A percentile compares a stretch with the other conserved stretches of the same genome.
These are phyloP conservation scores for Chiua virens DNA, from an alignment of 768 basidiomycete genomes.

Conservation along the genomic window DNA sequence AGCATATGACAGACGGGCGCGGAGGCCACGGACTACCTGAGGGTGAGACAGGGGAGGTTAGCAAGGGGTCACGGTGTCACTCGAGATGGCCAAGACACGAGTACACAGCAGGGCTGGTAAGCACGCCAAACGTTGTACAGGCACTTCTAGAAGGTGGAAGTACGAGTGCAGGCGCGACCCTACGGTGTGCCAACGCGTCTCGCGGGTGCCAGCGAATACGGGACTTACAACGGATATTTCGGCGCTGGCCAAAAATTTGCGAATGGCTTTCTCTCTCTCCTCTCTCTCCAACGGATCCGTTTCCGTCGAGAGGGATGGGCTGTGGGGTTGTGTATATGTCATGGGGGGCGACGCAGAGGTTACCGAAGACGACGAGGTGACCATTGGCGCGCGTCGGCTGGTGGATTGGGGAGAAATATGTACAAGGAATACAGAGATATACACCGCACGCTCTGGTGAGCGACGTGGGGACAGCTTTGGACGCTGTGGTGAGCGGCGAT, in stretches of 20 bases:
- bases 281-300: constrained; percentile 49
- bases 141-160: constrained; percentile 3
- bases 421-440: constrained; percentile 17
- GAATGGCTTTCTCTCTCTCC: constrained; percentile 63
- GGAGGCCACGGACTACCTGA: constrained; percentile 79
- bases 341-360: constrained; percentile 81
- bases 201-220: constrained; percentile 26
- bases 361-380: constrained; percentile 77
- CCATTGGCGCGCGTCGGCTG: constrained; percentile 50
- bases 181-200: constrained; percentile 48
- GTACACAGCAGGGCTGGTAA: constrained; percentile 1
- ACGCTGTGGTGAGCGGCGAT: constrained; percentile 34
- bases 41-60: constrained; percentile 33
- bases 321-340: constrained; percentile 52
- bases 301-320: constrained; percentile 42
- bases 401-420: constrained; percentile 9
- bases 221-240: constrained; percentile 76
- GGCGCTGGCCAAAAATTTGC: constrained; percentile 76
- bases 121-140: constrained; percentile 1
- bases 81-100: constrained; percentile 8
- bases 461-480: constrained; percentile 15
- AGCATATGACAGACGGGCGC: constrained; percentile 79
- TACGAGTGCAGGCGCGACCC: constrained; percentile 22
- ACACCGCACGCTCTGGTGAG: constrained; percentile 10
- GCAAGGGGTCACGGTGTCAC: constrained; percentile 12